Evolutionary conservation across 2,329 filamentous ascomycete species (phyloP).

Genomic region (Zasmidium citrigriseum): DNA sequence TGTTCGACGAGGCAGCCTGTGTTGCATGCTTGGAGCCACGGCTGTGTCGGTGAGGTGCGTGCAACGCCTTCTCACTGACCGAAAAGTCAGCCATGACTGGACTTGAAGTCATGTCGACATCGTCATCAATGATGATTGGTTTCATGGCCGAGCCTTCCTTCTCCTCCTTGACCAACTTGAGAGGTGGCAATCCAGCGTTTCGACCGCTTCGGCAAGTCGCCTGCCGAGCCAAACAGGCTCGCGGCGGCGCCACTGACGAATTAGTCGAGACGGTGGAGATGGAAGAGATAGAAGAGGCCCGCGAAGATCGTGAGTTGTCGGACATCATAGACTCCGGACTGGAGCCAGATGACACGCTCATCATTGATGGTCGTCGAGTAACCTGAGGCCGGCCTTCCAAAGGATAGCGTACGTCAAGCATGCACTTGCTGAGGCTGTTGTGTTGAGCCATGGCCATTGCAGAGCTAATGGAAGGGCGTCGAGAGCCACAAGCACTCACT

Average conservation of each 20-base stretch:
- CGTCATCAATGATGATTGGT: slow-evolving; percentile 35
- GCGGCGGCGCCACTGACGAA: slow-evolving; percentile 51
- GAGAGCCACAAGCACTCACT: slow-evolving; percentile 55
- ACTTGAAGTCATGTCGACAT: slow-evolving; percentile 31
- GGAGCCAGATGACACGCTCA: slow-evolving; percentile 55
- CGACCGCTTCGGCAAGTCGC: slow-evolving; percentile 55
- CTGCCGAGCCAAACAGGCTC: slow-evolving; percentile 52
- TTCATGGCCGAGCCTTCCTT: slow-evolving; percentile 25
- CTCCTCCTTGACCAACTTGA: slow-evolving; percentile 27
- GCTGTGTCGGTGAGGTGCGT: slow-evolving; percentile 35
- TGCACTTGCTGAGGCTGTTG: slow-evolving; percentile 56
- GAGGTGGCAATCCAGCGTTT: slow-evolving; percentile 46
- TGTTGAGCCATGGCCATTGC: slow-evolving; percentile 61
- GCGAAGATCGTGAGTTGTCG: slow-evolving; percentile 57
- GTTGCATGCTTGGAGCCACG: slow-evolving; percentile 26
- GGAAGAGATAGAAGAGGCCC: slow-evolving; percentile 57
- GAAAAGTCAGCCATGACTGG: slow-evolving; percentile 34
- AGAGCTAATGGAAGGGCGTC: slow-evolving; percentile 59
- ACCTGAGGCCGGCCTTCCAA: slow-evolving; percentile 45
- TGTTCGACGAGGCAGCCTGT: slow-evolving; percentile 14
- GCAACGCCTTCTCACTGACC: slow-evolving; percentile 32
- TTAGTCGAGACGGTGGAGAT: slow-evolving; percentile 47
- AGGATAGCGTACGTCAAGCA: slow-evolving; percentile 49
- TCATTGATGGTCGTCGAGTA: slow-evolving; percentile 50
- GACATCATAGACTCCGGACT: slow-evolving; percentile 66